These are phyloP conservation scores for Talaromyces albobiverticillius DNA, from an alignment of 2,329 filamentous ascomycete genomes.

Conservation along the genomic window DNA sequence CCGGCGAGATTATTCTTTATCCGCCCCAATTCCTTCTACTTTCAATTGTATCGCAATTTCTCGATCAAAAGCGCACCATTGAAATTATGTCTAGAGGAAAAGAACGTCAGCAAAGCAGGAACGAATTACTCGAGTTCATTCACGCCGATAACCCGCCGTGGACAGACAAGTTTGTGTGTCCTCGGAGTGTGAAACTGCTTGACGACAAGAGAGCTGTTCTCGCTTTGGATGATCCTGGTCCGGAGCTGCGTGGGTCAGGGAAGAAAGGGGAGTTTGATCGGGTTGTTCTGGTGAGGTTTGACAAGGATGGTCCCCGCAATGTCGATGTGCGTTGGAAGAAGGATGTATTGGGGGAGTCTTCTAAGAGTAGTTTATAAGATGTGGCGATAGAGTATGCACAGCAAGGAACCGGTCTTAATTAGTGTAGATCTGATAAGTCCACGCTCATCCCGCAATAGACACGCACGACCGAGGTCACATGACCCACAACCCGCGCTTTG, in stretches of 20 bases:
- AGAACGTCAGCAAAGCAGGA: constrained; percentile 36
- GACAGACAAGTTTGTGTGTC: constrained; percentile 48
- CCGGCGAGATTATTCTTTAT: constrained; percentile 74
- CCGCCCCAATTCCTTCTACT: constrained; percentile 76
- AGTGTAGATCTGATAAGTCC: too few species aligned
- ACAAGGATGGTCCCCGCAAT: constrained; percentile 55
- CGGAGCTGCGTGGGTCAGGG: constrained; percentile 50
- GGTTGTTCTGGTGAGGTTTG: constrained; percentile 57
- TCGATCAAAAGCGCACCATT: constrained; percentile 37
- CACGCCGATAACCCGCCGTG: constrained; percentile 45
- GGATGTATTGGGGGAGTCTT: constrained; percentile 38
- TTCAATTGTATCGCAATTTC: constrained; percentile 49
- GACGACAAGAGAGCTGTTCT: constrained; percentile 52
- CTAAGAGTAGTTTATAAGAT: constrained; percentile 30
- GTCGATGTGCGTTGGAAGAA: constrained; percentile 51
- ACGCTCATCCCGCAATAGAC: too few species aligned
- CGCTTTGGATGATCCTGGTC: constrained; percentile 53
- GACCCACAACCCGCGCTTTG: constrained; percentile 25
- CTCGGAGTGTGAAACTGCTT: constrained; percentile 35
- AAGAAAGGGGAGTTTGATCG: constrained; percentile 53
- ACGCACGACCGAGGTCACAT: constrained; percentile 25
- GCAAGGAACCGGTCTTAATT: too few species aligned
- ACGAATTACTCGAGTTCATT: constrained; percentile 48
- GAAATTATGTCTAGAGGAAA: constrained; percentile 19
- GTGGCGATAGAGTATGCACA: too few species aligned